These are phyloP conservation scores for Cercospora berteroae DNA, from an alignment of 2,329 filamentous ascomycete species.

Conservation along the genomic window DNA sequence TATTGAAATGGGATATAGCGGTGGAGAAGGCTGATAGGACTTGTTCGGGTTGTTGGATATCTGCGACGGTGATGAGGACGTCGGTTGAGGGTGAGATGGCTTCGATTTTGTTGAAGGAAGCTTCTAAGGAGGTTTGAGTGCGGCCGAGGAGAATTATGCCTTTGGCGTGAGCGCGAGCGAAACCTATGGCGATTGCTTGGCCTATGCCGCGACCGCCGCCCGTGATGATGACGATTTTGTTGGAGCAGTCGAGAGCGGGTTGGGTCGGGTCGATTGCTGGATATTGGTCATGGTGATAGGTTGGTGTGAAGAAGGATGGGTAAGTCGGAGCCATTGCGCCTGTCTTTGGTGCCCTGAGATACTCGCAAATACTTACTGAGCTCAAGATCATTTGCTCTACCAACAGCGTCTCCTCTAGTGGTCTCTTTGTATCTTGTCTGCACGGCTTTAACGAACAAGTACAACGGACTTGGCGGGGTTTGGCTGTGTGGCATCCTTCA, in stretches of 20 bases:
- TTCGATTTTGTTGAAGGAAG: conserved; percentile 14
- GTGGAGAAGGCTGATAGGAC: not conserved
- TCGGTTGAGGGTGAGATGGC: conserved; percentile 8
- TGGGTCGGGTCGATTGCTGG: conserved; percentile 42
- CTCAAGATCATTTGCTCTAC: not conserved
- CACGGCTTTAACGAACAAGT: not conserved
- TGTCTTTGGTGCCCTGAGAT: not conserved
- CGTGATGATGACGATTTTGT: conserved; percentile 41
- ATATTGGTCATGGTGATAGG: conserved; percentile 40
- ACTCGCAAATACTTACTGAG: not conserved
- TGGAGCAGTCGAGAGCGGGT: conserved; percentile 42
- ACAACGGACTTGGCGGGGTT: not conserved
- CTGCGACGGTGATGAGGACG: conserved; percentile 16
- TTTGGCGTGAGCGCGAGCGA: conserved; percentile 22
- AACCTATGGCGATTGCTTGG: conserved; percentile 22
- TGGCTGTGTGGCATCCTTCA: not conserved
- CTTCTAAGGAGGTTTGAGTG: conserved; percentile 18
- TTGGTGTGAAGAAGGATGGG: conserved; percentile 41
- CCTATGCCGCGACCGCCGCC: conserved; percentile 24
- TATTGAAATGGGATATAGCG: not conserved
- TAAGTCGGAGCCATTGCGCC: conserved; percentile 5
- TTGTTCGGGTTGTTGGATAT: conserved; percentile 11
- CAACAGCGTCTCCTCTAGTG: not conserved
- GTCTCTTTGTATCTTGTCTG: not conserved
- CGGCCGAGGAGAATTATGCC: conserved; percentile 24